Base-by-base conservation (phyloP, 2,329 filamentous ascomycete genomes). In the Allantophomopsis lycopodina region DNA sequence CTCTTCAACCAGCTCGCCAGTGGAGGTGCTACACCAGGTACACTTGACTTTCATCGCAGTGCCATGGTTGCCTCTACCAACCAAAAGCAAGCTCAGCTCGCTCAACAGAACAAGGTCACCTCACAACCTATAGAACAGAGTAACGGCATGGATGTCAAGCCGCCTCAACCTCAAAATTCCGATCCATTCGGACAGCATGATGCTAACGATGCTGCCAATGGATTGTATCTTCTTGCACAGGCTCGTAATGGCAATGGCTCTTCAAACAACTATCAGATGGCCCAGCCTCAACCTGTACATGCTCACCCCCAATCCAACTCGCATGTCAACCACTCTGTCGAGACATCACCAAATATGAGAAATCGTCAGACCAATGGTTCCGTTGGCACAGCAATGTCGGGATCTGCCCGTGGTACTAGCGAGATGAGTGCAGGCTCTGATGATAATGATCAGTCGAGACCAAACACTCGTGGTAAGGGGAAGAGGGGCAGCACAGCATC, bases 21-120 rank as follows among this genome's bases (percentile, higher is more conserved):
- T 55, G 84, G 84, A 47, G 83, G 81, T 41, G 83, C 86, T 4
- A 98, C 91, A 2, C 91, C 91, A 7, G 80, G 81, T 45, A 94
- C 89, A 0, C 65, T 94, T 37, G 91, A 98, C 54, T 98, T 98
- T 53, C 89, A 96, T 52, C 82, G 89, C 43, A 94, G 89, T 47
- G 91, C 89, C 20, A 65, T 96, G 59, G 87, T 76, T 48, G 85
- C 84, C 15, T 78, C 79, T 11, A 81, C 82, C 13, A 73, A 74
- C 5, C 81, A 81, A 56, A 67, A 66, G 51, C 66, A 66, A 46
- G 57, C 60, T 42, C 51, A 68, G 58, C 50, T 53, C 18, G 15
- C 32, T 16, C 47, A 48, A 34, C 37, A 42, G 33, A 30, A 42
- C 31, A 49, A 45, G 45, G 36, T 60, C 28, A 66, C 66, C 3